These are phyloP conservation scores for Meyerozyma smithsonii DNA, from an alignment of 1,139 yeast species.

Conservation along the genomic window DNA sequence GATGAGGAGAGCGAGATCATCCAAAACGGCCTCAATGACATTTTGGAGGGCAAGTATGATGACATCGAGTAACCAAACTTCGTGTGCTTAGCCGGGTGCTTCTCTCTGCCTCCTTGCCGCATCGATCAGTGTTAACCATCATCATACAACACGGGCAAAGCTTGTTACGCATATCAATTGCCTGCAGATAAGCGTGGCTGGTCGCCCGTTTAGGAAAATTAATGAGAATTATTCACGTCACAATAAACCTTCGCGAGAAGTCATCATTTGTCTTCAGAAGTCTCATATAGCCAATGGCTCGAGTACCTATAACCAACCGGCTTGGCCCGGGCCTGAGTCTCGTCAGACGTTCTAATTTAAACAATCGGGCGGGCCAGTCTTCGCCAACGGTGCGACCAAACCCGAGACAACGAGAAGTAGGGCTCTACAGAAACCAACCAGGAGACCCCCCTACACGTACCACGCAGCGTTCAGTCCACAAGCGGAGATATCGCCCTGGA, in stretches of 20 bases:
- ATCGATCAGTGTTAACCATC: no score
- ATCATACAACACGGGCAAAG: no score
- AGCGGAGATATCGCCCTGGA: slow-evolving; percentile 64
- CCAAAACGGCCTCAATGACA: slow-evolving; percentile 47
- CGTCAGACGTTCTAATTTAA: background rate
- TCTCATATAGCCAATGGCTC: slow-evolving; percentile 1
- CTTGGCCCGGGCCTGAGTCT: slow-evolving; percentile 2
- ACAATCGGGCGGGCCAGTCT: background rate
- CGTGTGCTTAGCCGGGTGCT: no score
- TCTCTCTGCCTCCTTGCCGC: no score
- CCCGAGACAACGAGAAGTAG: slow-evolving; percentile 21
- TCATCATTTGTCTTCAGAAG: background rate
- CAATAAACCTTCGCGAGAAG: background rate
- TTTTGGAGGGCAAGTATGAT: slow-evolving; percentile 39
- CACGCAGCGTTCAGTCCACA: slow-evolving; percentile 10
- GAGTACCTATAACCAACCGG: background rate
- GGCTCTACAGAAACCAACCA: slow-evolving; percentile 43
- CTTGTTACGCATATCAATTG: no score
- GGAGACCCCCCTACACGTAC: slow-evolving; percentile 21
- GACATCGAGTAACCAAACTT: slow-evolving; percentile 14
- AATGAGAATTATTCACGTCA: background rate
- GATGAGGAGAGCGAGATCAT: slow-evolving; percentile 62
- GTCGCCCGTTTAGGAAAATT: slow-evolving; percentile 3
- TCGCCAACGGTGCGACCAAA: background rate
- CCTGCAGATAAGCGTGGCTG: slow-evolving; percentile 2